These are phyloP conservation scores for Physcomitrellopsis africana DNA, from an alignment of 225 moss, liverwort and hornwort genomes.

Conservation along the genomic window DNA sequence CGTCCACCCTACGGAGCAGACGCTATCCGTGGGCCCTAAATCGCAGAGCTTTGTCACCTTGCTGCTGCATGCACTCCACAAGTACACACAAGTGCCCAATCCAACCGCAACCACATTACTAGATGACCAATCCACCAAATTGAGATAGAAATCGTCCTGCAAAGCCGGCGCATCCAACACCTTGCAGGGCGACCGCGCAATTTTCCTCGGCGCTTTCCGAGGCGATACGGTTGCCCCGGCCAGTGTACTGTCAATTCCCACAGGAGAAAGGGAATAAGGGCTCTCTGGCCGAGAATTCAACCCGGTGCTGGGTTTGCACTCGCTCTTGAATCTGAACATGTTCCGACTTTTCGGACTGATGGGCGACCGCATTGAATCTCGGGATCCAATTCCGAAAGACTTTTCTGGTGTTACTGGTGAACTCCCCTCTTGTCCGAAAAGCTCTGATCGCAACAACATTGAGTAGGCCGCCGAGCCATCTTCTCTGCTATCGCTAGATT, in stretches of 20 bases:
- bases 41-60: constrained; percentile 98
- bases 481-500: constrained; percentile 72
- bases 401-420: constrained; percentile 94
- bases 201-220: constrained; percentile 85
- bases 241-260: constrained; percentile 65
- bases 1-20: constrained; percentile 97
- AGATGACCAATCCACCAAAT: constrained; percentile 98
- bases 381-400: constrained; percentile 52
- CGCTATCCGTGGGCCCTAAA: constrained; percentile 80
- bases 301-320: constrained; percentile 48
- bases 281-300: constrained; percentile 61
- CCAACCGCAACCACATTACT: constrained; percentile 96
- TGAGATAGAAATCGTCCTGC: constrained; percentile 97
- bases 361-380: constrained; percentile 79
- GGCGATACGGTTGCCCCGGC: constrained; percentile 70
- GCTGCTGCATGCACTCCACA: constrained; percentile 97
- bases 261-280: constrained; percentile 64
- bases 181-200: constrained; percentile 97
- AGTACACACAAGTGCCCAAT: constrained; percentile 92
- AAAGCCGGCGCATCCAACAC: constrained; percentile 97
- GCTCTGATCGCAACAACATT: constrained; percentile 75
- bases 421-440: constrained; percentile 77
- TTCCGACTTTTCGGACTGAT: constrained; percentile 78
- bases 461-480: constrained; percentile 94
- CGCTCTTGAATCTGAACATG: constrained; percentile 90